Percentiles rank a stretch among this genome's conserved stretches.
Evolutionary conservation across 2,329 filamentous ascomycete genomes (phyloP).

Genomic region (Colletotrichum musicola): DNA sequence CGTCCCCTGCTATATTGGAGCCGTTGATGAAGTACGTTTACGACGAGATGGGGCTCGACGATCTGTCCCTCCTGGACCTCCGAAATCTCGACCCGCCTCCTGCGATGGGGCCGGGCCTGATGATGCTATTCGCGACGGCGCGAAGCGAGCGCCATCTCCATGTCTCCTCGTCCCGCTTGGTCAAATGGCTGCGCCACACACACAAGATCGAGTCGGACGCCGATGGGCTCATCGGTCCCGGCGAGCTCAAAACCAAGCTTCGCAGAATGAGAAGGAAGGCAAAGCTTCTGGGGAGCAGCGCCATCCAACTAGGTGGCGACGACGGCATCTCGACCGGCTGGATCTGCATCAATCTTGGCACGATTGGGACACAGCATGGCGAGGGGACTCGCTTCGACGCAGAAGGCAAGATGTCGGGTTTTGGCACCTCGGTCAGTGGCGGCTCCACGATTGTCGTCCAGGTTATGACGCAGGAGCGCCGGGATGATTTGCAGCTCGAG

Average conservation of each 20-base stretch:
- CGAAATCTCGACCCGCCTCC: constrained; percentile 87
- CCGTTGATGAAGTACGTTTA: constrained; percentile 83
- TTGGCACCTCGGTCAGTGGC: constrained; percentile 67
- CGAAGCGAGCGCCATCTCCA: constrained; percentile 94
- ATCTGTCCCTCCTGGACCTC: constrained; percentile 84
- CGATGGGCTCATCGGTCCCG: constrained; percentile 89
- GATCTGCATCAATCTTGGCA: constrained; percentile 93
- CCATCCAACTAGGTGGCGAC: constrained; percentile 73
- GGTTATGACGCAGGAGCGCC: constrained; percentile 67
- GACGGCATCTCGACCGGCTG: constrained; percentile 94
- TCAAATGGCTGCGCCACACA: constrained; percentile 83
- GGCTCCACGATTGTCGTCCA: constrained; percentile 70
- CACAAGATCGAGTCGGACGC: constrained; percentile 82
- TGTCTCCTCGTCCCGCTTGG: constrained; percentile 88
- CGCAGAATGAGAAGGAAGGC: constrained; percentile 84
- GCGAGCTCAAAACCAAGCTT: constrained; percentile 90
- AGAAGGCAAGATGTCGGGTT: constrained; percentile 78
- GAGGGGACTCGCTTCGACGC: constrained; percentile 61
- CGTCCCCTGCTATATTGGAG: constrained; percentile 78
- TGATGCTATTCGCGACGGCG: constrained; percentile 94
- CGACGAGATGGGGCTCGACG: constrained; percentile 87
- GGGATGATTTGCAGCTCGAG: constrained; percentile 67
- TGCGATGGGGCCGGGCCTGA: constrained; percentile 85
- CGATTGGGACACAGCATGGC: constrained; percentile 68
- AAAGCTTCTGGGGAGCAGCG: constrained; percentile 80